A percentile compares a stretch with the other conserved stretches of the same genome.
These are phyloP conservation scores for Euclidium syriacum DNA, from an alignment of 345 rosid genomes.

Conservation along the genomic window DNA sequence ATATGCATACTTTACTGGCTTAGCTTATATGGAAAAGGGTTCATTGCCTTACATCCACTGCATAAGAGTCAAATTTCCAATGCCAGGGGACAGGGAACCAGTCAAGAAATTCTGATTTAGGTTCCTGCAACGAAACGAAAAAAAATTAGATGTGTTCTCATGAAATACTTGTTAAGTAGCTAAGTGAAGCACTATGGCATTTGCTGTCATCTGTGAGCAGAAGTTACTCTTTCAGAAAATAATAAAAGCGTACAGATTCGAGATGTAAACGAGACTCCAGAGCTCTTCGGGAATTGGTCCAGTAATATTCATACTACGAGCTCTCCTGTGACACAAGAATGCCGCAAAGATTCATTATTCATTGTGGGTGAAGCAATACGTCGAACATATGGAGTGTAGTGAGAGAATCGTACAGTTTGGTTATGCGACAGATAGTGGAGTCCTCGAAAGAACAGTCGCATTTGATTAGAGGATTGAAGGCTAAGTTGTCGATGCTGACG, in stretches of 20 bases:
- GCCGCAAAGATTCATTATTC: not conserved
- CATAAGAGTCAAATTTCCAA: conserved; percentile 38
- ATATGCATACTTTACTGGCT: not conserved
- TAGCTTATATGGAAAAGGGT: not conserved
- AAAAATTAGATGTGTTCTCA: not conserved
- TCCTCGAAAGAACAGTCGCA: conserved; percentile 44
- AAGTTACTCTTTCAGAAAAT: too few species aligned
- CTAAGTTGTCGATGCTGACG: conserved; percentile 12
- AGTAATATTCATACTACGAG: conserved; percentile 7
- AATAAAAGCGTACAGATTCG: conserved; percentile 20
- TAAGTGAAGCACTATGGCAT: not conserved
- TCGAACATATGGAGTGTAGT: conserved; percentile 16
- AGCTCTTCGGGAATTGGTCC: conserved; percentile 33
- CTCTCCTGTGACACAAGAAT: conserved; percentile 24
- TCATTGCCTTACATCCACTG: conserved; percentile 56
- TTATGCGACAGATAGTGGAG: conserved; percentile 32
- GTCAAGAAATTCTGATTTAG: conserved; percentile 25
- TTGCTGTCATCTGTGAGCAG: too few species aligned
- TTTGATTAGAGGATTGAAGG: conserved; percentile 48
- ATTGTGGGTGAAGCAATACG: not conserved
- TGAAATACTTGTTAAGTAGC: not conserved
- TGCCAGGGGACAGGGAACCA: conserved; percentile 31
- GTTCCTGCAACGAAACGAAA: conserved; percentile 13
- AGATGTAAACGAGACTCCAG: conserved; percentile 31
- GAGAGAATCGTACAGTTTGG: conserved; percentile 15